Conservation (phyloP, 1,284 basidiomycete species). For the Naganishia sp. region DNA sequence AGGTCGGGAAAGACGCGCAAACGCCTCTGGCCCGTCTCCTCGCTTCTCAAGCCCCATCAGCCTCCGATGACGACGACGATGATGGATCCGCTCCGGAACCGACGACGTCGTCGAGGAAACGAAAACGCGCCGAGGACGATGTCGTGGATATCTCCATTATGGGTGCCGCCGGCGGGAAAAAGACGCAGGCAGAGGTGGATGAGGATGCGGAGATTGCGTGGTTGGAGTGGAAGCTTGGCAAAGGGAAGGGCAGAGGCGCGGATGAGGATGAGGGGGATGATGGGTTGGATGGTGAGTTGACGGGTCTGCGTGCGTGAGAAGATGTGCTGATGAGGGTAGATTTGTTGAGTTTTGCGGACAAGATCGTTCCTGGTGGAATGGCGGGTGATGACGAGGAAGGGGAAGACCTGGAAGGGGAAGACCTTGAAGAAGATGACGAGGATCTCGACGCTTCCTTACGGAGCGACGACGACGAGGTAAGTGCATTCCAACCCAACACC, state of each 20-base stretch:
- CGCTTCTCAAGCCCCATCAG: not conserved
- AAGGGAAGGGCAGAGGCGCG: constrained; percentile 56
- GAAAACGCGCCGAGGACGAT: not conserved
- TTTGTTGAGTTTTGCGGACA: constrained; percentile 56
- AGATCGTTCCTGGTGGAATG: constrained; percentile 38
- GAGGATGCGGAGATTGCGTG: constrained; percentile 77
- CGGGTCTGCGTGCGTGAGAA: constrained; percentile 44
- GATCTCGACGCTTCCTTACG: constrained; percentile 8
- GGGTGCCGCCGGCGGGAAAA: constrained; percentile 7
- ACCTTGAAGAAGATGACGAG: constrained; percentile 11
- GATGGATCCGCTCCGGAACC: constrained; percentile 1
- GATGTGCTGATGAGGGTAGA: constrained; percentile 55
- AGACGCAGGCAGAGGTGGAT: constrained; percentile 41
- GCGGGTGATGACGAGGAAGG: constrained; percentile 30
- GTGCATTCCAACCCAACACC: too few relatives aligned
- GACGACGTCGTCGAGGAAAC: not conserved
- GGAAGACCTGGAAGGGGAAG: constrained; percentile 14
- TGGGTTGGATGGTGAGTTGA: constrained; percentile 63
- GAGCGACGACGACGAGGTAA: constrained; percentile 34
- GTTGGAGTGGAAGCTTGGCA: constrained; percentile 69
- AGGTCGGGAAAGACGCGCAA: constrained; percentile 10
- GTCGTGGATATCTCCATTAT: constrained; percentile 32
- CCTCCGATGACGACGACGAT: not conserved
- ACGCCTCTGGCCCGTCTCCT: constrained; percentile 21
- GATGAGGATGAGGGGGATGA: constrained; percentile 51